Conservation (phyloP, 331 rosid genomes). For the Dryas integrifolia region DNA sequence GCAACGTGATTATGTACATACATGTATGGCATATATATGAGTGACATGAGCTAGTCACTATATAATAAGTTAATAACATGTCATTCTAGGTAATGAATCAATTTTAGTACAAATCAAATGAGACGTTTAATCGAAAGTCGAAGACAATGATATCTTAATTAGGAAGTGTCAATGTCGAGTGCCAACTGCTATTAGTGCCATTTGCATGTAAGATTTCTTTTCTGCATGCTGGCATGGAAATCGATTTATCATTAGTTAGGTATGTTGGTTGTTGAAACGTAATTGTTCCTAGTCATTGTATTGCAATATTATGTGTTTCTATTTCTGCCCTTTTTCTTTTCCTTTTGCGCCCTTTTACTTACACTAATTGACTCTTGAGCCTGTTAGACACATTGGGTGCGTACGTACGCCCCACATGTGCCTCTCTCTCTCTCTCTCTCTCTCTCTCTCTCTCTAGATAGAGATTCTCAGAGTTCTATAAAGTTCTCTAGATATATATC, state of each 20-base stretch:
- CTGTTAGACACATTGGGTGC: constrained; percentile 10
- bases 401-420: no score
- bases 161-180: constrained; percentile 34
- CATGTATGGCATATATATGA: no score
- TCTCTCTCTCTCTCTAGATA: no score
- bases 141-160: constrained; percentile 17
- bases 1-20: no score
- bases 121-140: constrained; percentile 32
- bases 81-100: constrained; percentile 22
- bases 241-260: constrained; percentile 49
- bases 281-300: constrained; percentile 35
- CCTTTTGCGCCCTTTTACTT: constrained; percentile 57
- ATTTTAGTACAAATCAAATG: constrained; percentile 36
- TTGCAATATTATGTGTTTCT: constrained; percentile 27
- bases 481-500: no score
- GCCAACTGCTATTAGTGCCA: constrained; percentile 14
- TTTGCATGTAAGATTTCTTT: background rate
- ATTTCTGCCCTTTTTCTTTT: constrained; percentile 20
- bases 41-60: no score
- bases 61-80: background rate
- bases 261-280: constrained; percentile 70
- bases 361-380: constrained; percentile 53
- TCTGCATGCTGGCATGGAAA: constrained; percentile 18
- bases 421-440: no score
- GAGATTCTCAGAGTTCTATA: no score